A percentile compares a stretch with the other conserved stretches of the same genome.
Evolutionary conservation across 441 rosid genomes (phyloP).

Genomic region (Hura crepitans): DNA sequence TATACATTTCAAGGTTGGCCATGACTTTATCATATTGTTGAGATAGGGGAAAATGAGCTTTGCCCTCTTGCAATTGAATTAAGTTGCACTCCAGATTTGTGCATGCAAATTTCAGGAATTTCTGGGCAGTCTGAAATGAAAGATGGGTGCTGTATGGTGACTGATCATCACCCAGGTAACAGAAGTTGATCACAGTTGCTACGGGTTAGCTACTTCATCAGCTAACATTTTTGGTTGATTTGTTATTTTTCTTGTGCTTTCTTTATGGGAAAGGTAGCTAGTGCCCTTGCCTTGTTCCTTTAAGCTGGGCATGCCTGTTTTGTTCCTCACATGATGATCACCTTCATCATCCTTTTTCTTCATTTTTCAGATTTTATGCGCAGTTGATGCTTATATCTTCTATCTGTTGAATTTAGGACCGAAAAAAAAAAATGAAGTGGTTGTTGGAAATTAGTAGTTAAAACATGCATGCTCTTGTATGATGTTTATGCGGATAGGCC

Average conservation of each 20-base stretch:
- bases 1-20: constrained; percentile 10
- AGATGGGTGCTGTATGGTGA: constrained; percentile 5
- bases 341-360: background rate
- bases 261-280: background rate
- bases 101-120: too few species aligned
- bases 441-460: background rate
- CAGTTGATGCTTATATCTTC: constrained; percentile 6
- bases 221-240: constrained; percentile 7
- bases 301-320: constrained; percentile 9
- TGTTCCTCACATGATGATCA: background rate
- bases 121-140: constrained; percentile 4
- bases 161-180: constrained; percentile 11
- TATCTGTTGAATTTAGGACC: background rate
- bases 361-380: background rate
- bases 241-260: background rate
- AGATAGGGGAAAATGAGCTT: background rate
- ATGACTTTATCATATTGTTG: constrained; percentile 6
- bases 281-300: constrained; percentile 4
- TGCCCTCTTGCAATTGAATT: too few species aligned
- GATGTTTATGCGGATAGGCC: background rate
- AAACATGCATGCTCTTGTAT: background rate
- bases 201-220: background rate
- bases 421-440: too few species aligned
- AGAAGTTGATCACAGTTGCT: background rate
- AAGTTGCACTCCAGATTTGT: too few species aligned